Base-by-base conservation (phyloP, 768 basidiomycete species). In the Mycena indigotica region DNA sequence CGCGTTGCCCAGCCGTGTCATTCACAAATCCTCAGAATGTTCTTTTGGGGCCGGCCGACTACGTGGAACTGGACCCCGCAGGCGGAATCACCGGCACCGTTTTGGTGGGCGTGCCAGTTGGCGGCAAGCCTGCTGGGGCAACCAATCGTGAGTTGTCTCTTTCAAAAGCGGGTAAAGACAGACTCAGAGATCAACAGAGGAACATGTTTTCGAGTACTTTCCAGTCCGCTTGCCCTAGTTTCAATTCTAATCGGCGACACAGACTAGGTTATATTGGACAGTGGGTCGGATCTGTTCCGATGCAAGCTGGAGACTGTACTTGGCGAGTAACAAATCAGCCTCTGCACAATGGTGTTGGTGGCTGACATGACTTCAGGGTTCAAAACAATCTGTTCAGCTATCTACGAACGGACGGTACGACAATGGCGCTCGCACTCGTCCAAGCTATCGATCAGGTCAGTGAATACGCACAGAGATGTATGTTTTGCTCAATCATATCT, bases 171-270 rank as follows among this genome's bases (percentile, higher is more conserved):
- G 32, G 32, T 35, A 8, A 35, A 35, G 10, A 35, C 32, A 17
- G 32, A 8, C 10, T 35, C 32, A n/a, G n/a, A 13, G 28, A 29
- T 30, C 41, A 17, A 16, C 41, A 59, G 57, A 60, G 53, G 58
- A 60, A 41, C 58, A 60, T 40, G 58, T 60, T 25, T 60, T 60
- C 26, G 58, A 60, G 58, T 60, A 44, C 21, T 52, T 46, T 49
- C 19, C 5, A 6, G 21, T 45, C 26, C 25, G 5, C 29, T 39
- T n/a, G 16, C 30, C 24, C 2, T 26, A 10, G 24, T 28, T 23
- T 26, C 28, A 3, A 28, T 15, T 12, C 46, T 15, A 15, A 16
- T 24, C 6, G n/a, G n/a, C n/a, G n/a, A 35, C 17, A 17, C 23
- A 60, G 58, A 30, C 17, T 60, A 12, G 58, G 58, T 4, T 60